Evolutionary conservation across 345 rosid genomes (phyloP).

Genomic region (Turritis glabra): DNA sequence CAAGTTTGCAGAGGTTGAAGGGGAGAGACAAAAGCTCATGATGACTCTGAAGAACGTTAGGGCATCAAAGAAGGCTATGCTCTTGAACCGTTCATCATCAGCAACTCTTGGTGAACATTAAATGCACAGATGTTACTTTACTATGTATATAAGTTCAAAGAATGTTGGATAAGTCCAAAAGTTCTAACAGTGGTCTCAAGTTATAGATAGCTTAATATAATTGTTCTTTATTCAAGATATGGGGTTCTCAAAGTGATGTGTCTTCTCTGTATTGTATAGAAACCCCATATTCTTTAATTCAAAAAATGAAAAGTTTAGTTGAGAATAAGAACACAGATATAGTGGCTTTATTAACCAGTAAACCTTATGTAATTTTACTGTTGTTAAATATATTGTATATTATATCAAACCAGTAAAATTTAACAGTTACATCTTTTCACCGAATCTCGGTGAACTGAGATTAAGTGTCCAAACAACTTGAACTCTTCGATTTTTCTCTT

Average conservation of each 20-base stretch:
- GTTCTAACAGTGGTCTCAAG: constrained; percentile 12
- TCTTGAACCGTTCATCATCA: constrained; percentile 50
- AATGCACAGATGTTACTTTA: constrained; percentile 38
- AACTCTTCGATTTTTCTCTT: too few relatives aligned
- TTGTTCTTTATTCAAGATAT: constrained; percentile 17
- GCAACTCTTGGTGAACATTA: constrained; percentile 54
- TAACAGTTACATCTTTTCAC: too few relatives aligned
- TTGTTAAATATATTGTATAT: constrained; percentile 11
- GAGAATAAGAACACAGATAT: neutral
- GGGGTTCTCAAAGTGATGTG: constrained; percentile 15
- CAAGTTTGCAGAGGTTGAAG: constrained; percentile 97
- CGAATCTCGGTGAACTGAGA: too few relatives aligned
- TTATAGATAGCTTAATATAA: constrained; percentile 38
- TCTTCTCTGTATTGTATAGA: constrained; percentile 30
- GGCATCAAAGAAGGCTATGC: constrained; percentile 57
- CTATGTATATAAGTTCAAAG: constrained; percentile 34
- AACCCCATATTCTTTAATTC: constrained; percentile 29
- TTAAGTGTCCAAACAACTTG: too few relatives aligned
- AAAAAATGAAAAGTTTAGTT: constrained; percentile 22
- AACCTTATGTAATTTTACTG: neutral
- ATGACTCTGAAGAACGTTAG: constrained; percentile 92
- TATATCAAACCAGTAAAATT: neutral
- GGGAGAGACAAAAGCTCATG: constrained; percentile 95
- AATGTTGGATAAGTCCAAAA: constrained; percentile 23
- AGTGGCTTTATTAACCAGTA: neutral